Evolutionary conservation across 78 protist genomes (phyloP).

Genomic region (Emiliania huxleyi): DNA sequence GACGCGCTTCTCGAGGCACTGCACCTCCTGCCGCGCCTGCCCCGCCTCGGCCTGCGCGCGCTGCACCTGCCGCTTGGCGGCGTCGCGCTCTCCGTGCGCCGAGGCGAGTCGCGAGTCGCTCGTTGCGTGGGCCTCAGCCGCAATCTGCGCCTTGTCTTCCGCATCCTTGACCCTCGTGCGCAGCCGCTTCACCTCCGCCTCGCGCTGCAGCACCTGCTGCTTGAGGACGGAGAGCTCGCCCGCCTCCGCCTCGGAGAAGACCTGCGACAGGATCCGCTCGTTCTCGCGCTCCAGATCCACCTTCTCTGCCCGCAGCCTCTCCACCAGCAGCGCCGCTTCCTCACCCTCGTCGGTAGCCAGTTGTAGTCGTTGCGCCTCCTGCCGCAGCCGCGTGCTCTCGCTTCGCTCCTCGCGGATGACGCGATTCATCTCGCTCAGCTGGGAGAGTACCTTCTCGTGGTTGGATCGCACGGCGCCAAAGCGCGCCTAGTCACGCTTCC

Average conservation of each 20-base stretch:
- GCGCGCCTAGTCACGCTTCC: not conserved
- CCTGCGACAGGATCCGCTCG: not conserved
- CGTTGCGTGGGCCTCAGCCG: not conserved
- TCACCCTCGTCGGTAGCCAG: not conserved
- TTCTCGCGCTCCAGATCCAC: not conserved
- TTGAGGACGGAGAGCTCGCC: not conserved
- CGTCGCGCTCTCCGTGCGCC: not conserved
- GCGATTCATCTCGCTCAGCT: not conserved
- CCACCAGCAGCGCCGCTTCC: not conserved
- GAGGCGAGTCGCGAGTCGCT: not conserved
- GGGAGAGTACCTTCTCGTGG: not conserved
- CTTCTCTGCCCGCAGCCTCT: not conserved
- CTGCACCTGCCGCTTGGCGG: not conserved
- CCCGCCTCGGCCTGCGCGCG: not conserved
- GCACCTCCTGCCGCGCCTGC: not conserved
- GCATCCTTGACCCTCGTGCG: no score
- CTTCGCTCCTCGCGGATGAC: not conserved
- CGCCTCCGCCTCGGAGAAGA: not conserved
- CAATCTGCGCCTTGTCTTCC: not conserved
- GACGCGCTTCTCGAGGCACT: not conserved
- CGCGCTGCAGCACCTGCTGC: not conserved
- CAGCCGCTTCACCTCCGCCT: not conserved
- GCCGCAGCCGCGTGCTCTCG: not conserved
- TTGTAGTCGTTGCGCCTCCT: not conserved
- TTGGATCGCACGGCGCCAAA: not conserved